Percentiles rank a stretch among this genome's conserved stretches.
Conservation (phyloP, 176 grass and related monocot genomes). For the Pontederia paniculata region DNA sequence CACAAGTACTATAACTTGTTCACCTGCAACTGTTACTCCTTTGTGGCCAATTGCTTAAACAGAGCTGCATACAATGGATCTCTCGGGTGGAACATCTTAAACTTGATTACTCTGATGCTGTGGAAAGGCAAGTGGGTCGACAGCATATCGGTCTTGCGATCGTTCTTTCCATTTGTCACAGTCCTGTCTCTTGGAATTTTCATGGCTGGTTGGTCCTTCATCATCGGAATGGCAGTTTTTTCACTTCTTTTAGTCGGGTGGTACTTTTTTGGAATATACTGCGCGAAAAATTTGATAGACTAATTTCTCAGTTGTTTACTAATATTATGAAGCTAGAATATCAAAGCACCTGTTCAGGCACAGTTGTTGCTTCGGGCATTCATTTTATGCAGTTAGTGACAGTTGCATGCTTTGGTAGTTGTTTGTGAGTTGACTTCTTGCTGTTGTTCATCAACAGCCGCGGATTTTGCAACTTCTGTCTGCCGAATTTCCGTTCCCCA, state of each 20-base stretch:
- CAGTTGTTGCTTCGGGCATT: no score
- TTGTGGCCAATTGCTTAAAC: slow-evolving; percentile 68
- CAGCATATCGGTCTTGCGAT: slow-evolving; percentile 46
- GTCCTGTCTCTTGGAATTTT: slow-evolving; percentile 55
- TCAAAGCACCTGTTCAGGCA: no score
- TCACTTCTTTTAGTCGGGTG: slow-evolving; percentile 68
- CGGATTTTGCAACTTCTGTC: no score
- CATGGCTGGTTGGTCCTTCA: slow-evolving; percentile 75
- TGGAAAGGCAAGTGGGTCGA: slow-evolving; percentile 61
- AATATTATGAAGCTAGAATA: no score
- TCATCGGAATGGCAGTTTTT: slow-evolving; percentile 69
- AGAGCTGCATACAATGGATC: slow-evolving; percentile 44
- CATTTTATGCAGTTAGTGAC: no score
- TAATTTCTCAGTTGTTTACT: slow-evolving; percentile 13
- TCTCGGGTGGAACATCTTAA: slow-evolving; percentile 52
- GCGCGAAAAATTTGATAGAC: slow-evolving; percentile 42
- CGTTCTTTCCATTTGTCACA: slow-evolving; percentile 48
- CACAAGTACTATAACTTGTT: slow-evolving; percentile 92
- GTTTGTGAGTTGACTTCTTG: no score
- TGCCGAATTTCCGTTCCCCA: no score
- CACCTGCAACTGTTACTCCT: slow-evolving; percentile 76
- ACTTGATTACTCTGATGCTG: slow-evolving; percentile 53
- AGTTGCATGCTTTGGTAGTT: no score
- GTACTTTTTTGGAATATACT: slow-evolving; percentile 67
- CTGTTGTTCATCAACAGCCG: no score